Evolutionary conservation across 257 asterid genomes (phyloP), one percentile per base, ranked within the genome.

Genomic region (Solanum paucissectum): DNA sequence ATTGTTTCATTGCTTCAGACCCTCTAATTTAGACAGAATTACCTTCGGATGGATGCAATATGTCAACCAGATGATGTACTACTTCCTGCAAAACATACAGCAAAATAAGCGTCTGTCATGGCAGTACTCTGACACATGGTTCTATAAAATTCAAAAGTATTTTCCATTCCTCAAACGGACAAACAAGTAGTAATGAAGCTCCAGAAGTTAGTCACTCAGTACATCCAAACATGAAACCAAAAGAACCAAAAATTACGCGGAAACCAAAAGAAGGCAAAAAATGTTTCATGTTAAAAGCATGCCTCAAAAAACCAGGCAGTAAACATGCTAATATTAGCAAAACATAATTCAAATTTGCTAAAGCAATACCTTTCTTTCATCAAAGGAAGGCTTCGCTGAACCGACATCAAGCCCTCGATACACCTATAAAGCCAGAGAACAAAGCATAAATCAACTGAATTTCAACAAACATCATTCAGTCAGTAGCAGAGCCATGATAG

Each of bases 21-120:
- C 60, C 64, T 34, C 72, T 36, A 72, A 81, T 60, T 76, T 32
- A 77, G 88, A 60, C 86, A 87, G 87, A 75, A 89, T 91, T 95
- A 97, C 99, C 99, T 93, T 96, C 98, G 82, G 98, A 94, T n/a
- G 99, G 99, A 90, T 95, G 95, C 90, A 95, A 88, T 90, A 97
- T 91, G 92, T 97, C 99, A 86, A 97, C 88, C 93, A 97, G 91
- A 92, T 97, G 99, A 93, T 97, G 99, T 25, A 95, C 95, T 40
- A 97, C 94, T 92, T 93, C 98, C 98, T 97, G 98, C 86, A 87
- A 83, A 37, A n/a, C 42, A 49, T 42, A 40, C 84, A 77, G 4
- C 29, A 76, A 38, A 76, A 12, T n/a, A 76, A 13, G 58, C 0
- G 6, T 32, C 34, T n/a, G 83, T 12, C 83, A 40, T 40, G 58